phyloP scores from a whole-genome alignment of 139 green algal species.

The Ettlia oleoabundans region DNA sequence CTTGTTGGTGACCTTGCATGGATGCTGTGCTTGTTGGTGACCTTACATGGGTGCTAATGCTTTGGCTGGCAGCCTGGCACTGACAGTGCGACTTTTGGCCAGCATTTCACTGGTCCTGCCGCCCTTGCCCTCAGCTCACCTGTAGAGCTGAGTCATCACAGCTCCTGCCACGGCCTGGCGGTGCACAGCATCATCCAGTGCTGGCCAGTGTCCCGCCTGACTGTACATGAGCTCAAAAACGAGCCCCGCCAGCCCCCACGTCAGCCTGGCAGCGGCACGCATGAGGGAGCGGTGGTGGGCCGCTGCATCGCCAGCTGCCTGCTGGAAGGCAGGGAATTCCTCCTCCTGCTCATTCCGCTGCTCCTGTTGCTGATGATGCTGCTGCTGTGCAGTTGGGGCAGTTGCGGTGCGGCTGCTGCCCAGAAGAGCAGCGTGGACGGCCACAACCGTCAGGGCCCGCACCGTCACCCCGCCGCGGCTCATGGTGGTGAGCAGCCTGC shows the following conservation, averaged over 20 bases:
- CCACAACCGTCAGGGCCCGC: conserved; percentile 11
- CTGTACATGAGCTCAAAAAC: conserved; percentile 25
- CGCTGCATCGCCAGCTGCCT: neutral
- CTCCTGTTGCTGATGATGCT: too few species aligned
- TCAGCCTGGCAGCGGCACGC: conserved; percentile 17
- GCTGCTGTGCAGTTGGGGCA: too few species aligned
- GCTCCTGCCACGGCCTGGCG: conserved; percentile 21
- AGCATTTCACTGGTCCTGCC: too few species aligned
- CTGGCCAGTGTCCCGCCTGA: conserved; percentile 12
- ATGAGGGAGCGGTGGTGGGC: conserved; percentile 15
- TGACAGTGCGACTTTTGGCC: neutral
- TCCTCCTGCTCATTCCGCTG: too few species aligned
- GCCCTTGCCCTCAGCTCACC: neutral
- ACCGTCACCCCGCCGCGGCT: neutral
- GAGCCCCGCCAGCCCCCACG: conserved; percentile 23
- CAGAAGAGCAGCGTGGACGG: conserved; percentile 7
- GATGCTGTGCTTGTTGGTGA: too few species aligned
- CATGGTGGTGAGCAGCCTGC: neutral
- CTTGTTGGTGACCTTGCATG: neutral
- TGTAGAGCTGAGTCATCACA: neutral
- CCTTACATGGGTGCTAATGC: too few species aligned
- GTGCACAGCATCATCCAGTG: conserved; percentile 1
- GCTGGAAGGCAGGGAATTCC: neutral
- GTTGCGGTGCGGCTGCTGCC: too few species aligned
- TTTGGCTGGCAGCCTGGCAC: too few species aligned